Conservation (phyloP, 192 early-diverging fungal species). For the Gigaspora rosea region DNA sequence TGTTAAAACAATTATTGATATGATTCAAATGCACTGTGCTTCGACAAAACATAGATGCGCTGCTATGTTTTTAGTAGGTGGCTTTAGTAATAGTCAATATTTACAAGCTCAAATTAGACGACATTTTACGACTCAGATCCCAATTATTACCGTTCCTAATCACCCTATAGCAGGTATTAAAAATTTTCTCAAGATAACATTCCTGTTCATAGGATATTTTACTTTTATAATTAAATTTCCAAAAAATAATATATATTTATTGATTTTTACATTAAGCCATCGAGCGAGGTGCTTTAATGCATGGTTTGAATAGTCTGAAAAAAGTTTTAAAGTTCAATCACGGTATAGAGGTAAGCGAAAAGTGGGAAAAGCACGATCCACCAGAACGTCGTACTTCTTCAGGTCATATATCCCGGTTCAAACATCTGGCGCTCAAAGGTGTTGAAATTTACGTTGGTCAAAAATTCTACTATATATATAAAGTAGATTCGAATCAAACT, state of each 20-base stretch:
- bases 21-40: too few relatives aligned
- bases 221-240: too few relatives aligned
- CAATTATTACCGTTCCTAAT: conserved; percentile 53
- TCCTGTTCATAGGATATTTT: too few relatives aligned
- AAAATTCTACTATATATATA: conserved; percentile 14
- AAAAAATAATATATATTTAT: too few relatives aligned
- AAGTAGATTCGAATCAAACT: conserved; percentile 14
- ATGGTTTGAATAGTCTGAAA: conserved; percentile 23
- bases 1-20: too few relatives aligned
- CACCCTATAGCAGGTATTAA: conserved; percentile 42
- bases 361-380: conserved; percentile 25
- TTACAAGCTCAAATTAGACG: conserved; percentile 48
- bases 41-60: background rate
- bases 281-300: conserved; percentile 47
- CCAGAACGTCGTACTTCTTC: conserved; percentile 10
- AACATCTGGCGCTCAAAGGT: conserved; percentile 10
- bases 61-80: conserved; percentile 60
- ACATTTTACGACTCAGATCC: conserved; percentile 45
- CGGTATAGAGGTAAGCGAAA: conserved; percentile 17
- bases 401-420: conserved; percentile 8
- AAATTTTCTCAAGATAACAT: too few relatives aligned
- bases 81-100: conserved; percentile 56
- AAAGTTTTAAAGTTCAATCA: conserved; percentile 18
- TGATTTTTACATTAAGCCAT: conserved; percentile 35
- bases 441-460: conserved; percentile 22